Conservation (phyloP, 177 flowering plant genomes). For the Vitis hybrid region DNA sequence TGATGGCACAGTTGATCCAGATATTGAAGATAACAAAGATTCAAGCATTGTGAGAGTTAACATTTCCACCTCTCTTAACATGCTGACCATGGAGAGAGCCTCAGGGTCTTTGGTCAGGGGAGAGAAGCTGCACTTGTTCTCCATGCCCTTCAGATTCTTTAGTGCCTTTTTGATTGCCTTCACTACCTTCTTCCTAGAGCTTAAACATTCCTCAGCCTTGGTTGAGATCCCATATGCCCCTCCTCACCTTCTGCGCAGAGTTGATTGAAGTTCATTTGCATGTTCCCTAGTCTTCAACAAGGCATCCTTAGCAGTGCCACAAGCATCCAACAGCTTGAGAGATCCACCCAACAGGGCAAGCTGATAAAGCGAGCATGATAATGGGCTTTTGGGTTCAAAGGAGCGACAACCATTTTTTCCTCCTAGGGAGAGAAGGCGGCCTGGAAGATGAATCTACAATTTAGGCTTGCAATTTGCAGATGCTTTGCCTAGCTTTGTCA, state of each 20-base stretch:
- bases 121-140: not conserved
- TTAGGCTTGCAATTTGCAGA: not conserved
- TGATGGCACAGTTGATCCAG: conserved; percentile 3
- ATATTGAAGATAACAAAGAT: conserved; percentile 12
- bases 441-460: not conserved
- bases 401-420: not conserved
- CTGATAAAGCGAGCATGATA: not conserved
- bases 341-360: conserved; percentile 13
- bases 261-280: conserved; percentile 12
- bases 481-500: conserved; percentile 3
- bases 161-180: too few relatives aligned
- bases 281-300: conserved; percentile 10
- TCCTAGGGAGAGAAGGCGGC: too few relatives aligned
- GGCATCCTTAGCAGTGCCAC: conserved; percentile 18
- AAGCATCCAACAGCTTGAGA: conserved; percentile 13
- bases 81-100: conserved; percentile 2
- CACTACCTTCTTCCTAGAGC: too few relatives aligned
- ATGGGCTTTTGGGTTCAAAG: too few relatives aligned
- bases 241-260: conserved; percentile 10
- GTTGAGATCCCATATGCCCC: conserved; percentile 13
- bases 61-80: conserved; percentile 24
- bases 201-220: not conserved
- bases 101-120: conserved; percentile 4
- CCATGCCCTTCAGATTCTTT: too few relatives aligned
- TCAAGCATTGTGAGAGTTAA: conserved; percentile 18